A percentile compares a stretch with the other conserved stretches of the same genome.
Conservation (phyloP, 805 yeast species). For the Blastobotrys parvus region DNA sequence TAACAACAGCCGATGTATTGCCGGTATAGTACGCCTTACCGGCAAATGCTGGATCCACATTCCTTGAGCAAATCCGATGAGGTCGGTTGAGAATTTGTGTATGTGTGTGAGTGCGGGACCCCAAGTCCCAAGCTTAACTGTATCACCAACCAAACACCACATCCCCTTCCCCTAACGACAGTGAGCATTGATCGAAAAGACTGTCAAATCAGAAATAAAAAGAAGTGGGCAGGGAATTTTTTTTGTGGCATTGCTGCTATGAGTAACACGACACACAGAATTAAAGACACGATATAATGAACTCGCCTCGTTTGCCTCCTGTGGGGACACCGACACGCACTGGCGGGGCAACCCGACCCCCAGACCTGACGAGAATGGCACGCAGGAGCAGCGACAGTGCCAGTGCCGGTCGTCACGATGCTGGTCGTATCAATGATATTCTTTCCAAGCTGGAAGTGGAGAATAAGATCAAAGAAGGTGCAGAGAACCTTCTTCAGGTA, state of each 20-base stretch:
- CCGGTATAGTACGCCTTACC: no score
- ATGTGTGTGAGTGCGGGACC: no score
- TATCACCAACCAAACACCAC: no score
- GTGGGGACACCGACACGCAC: neutral
- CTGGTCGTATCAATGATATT: slow-evolving; percentile 18
- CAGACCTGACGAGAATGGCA: neutral
- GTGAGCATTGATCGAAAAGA: no score
- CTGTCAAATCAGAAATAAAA: no score
- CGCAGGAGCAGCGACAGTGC: slow-evolving; percentile 8
- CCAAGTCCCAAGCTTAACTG: no score
- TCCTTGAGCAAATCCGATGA: no score
- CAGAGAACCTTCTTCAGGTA: slow-evolving; percentile 29
- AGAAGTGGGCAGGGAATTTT: neutral
- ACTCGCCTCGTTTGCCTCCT: neutral
- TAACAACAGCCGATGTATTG: no score
- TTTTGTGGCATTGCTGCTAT: neutral
- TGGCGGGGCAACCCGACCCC: neutral
- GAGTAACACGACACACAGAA: neutral
- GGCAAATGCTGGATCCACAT: no score
- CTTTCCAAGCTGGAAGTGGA: slow-evolving; percentile 29
- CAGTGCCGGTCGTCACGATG: slow-evolving; percentile 2
- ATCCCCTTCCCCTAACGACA: no score
- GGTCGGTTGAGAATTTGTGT: no score
- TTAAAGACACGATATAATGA: neutral
- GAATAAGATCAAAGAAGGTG: slow-evolving; percentile 30